Conservation (phyloP, 1,284 basidiomycete species). For the Heliocybe sulcata region DNA sequence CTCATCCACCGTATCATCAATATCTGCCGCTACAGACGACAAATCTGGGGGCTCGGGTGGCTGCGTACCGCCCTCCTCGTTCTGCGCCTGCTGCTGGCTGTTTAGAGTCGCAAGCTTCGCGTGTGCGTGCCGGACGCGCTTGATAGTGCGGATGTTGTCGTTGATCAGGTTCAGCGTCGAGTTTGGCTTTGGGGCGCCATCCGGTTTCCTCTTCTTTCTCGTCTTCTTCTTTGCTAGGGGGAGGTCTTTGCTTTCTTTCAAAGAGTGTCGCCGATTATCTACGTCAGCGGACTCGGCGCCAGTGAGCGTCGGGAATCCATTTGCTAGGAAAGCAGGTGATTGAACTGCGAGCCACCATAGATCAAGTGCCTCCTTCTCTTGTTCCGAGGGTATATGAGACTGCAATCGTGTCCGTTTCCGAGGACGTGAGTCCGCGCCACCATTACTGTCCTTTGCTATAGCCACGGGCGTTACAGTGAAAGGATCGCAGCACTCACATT, state of each 20-base stretch:
- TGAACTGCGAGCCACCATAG: slow-evolving; percentile 72
- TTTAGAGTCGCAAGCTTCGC: slow-evolving; percentile 58
- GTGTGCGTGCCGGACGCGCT: slow-evolving; percentile 63
- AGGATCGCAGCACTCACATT: slow-evolving; percentile 33
- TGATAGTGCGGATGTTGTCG: slow-evolving; percentile 64
- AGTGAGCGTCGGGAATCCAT: slow-evolving; percentile 54
- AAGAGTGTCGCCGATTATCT: too few relatives aligned
- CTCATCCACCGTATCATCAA: slow-evolving; percentile 42
- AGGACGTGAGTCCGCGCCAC: slow-evolving; percentile 26
- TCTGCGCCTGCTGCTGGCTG: slow-evolving; percentile 35
- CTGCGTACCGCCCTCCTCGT: slow-evolving; percentile 20
- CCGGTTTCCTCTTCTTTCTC: slow-evolving; percentile 8
- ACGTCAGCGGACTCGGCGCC: slow-evolving; percentile 27
- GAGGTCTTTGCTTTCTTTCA: not conserved
- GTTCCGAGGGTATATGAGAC: slow-evolving; percentile 9
- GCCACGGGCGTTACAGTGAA: not conserved
- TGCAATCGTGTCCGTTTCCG: slow-evolving; percentile 33
- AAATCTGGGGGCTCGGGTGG: slow-evolving; percentile 11
- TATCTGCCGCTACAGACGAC: slow-evolving; percentile 25
- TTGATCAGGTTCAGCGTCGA: slow-evolving; percentile 63
- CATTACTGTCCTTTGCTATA: slow-evolving; percentile 24
- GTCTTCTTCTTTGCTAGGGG: slow-evolving; percentile 21
- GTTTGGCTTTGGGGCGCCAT: slow-evolving; percentile 20
- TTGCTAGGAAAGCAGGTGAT: slow-evolving; percentile 51
- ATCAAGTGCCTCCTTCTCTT: slow-evolving; percentile 34